A percentile compares a stretch with the other conserved stretches of the same genome.
Conservation (phyloP, 768 basidiomycete genomes). For the Boletellus sp. region DNA sequence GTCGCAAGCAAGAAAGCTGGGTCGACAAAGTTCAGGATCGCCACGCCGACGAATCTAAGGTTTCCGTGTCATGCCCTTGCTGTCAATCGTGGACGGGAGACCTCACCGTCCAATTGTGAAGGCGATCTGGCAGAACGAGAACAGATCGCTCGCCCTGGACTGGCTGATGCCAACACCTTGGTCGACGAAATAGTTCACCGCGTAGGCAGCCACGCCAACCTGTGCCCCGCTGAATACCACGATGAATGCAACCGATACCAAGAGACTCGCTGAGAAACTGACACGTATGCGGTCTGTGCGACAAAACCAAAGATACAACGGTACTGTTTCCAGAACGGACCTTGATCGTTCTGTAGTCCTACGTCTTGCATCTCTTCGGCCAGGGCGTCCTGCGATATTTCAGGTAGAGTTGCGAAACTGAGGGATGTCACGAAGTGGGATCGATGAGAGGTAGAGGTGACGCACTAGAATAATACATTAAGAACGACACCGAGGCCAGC, state of each 20-base stretch:
- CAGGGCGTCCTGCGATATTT: conserved; percentile 67
- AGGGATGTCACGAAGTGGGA: background rate
- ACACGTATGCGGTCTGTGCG: conserved; percentile 68
- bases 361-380: conserved; percentile 44
- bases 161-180: conserved; percentile 52
- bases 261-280: conserved; percentile 23
- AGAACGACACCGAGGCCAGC: conserved; percentile 59
- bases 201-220: conserved; percentile 62
- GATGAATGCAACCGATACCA: background rate
- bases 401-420: conserved; percentile 64
- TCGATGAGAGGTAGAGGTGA: conserved; percentile 1
- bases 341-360: conserved; percentile 39
- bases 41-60: conserved; percentile 55
- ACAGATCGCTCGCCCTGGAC: conserved; percentile 56
- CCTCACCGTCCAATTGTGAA: conserved; percentile 58
- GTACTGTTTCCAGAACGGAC: conserved; percentile 67
- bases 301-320: conserved; percentile 70
- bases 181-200: conserved; percentile 67
- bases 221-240: conserved; percentile 50
- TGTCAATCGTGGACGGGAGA: background rate
- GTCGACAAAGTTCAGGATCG: conserved; percentile 58
- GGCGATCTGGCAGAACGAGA: conserved; percentile 70
- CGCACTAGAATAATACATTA: conserved; percentile 63
- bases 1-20: conserved; percentile 57
- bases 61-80: conserved; percentile 13